Conservation (phyloP, 371 early-diverging fungal species). For the Rhizopus microsporus region DNA sequence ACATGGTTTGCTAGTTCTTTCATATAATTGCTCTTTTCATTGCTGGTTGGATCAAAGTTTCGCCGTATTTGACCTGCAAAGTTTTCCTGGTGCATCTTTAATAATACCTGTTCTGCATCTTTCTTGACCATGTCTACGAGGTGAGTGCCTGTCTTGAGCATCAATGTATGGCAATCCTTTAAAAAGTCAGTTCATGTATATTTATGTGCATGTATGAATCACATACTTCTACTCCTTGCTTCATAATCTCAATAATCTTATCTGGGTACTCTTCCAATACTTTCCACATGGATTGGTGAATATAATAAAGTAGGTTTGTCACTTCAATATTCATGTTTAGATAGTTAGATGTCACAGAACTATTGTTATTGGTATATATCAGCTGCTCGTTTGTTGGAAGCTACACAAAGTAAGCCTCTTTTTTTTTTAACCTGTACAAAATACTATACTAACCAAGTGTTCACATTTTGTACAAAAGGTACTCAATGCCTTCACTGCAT, state of each 20-base stretch:
- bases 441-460: slow-evolving; percentile 37
- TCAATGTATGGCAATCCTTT: slow-evolving; percentile 52
- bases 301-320: slow-evolving; percentile 56
- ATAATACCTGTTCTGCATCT: slow-evolving; percentile 53
- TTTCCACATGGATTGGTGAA: slow-evolving; percentile 62
- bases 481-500: slow-evolving; percentile 56
- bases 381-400: slow-evolving; percentile 32
- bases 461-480: slow-evolving; percentile 61
- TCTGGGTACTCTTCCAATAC: slow-evolving; percentile 58
- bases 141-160: slow-evolving; percentile 55
- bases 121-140: slow-evolving; percentile 49
- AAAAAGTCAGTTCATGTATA: neutral
- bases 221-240: slow-evolving; percentile 52
- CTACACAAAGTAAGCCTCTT: neutral
- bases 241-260: slow-evolving; percentile 45
- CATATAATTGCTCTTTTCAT: slow-evolving; percentile 48
- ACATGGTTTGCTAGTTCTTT: slow-evolving; percentile 58
- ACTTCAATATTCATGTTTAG: slow-evolving; percentile 61
- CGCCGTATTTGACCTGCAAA: slow-evolving; percentile 42
- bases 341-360: slow-evolving; percentile 31
- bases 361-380: slow-evolving; percentile 38
- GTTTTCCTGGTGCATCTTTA: slow-evolving; percentile 68
- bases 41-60: slow-evolving; percentile 17
- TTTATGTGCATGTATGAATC: neutral
- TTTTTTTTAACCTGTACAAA: neutral